phyloP scores from a whole-genome alignment of 768 basidiomycete species.

The Omphalotus guepiniiformis region DNA sequence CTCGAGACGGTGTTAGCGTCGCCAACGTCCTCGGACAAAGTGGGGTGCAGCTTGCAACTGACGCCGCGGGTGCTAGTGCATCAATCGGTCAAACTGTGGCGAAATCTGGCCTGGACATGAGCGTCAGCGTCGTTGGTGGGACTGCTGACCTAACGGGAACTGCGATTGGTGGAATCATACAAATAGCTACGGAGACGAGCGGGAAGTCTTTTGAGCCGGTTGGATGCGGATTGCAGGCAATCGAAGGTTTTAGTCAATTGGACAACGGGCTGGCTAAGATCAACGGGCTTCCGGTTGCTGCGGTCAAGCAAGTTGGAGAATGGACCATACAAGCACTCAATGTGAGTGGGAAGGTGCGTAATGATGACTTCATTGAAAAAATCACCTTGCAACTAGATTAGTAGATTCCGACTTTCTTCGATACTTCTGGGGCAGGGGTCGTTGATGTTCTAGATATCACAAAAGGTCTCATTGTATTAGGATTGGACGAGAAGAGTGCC shows the following conservation, averaged over 20 bases:
- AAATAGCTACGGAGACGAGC: slow-evolving; percentile 17
- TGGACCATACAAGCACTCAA: slow-evolving; percentile 18
- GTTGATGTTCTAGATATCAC: slow-evolving; percentile 18
- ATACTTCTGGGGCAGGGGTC: slow-evolving; percentile 19
- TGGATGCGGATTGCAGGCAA: slow-evolving; percentile 17
- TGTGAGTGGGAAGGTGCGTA: slow-evolving; percentile 16
- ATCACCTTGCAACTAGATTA: neutral
- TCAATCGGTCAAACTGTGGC: slow-evolving; percentile 15
- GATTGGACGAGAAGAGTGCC: slow-evolving; percentile 16
- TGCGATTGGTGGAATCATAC: slow-evolving; percentile 17
- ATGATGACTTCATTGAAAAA: neutral
- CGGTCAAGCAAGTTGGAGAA: slow-evolving; percentile 16
- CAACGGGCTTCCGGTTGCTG: slow-evolving; percentile 20
- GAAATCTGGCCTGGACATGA: slow-evolving; percentile 17
- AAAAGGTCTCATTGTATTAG: slow-evolving; percentile 19
- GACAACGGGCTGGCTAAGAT: slow-evolving; percentile 16
- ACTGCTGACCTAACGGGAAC: slow-evolving; percentile 16
- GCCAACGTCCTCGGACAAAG: slow-evolving; percentile 6
- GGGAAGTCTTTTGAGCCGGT: slow-evolving; percentile 21
- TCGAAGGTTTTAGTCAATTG: slow-evolving; percentile 16
- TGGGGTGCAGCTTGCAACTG: slow-evolving; percentile 10
- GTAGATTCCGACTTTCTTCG: slow-evolving; percentile 23
- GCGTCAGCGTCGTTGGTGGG: slow-evolving; percentile 30
- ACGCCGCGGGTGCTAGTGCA: slow-evolving; percentile 12
- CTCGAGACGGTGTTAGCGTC: slow-evolving; percentile 6